Conservation (phyloP, 352 stramenopile genomes). For the Phytophthora kernoviae region DNA sequence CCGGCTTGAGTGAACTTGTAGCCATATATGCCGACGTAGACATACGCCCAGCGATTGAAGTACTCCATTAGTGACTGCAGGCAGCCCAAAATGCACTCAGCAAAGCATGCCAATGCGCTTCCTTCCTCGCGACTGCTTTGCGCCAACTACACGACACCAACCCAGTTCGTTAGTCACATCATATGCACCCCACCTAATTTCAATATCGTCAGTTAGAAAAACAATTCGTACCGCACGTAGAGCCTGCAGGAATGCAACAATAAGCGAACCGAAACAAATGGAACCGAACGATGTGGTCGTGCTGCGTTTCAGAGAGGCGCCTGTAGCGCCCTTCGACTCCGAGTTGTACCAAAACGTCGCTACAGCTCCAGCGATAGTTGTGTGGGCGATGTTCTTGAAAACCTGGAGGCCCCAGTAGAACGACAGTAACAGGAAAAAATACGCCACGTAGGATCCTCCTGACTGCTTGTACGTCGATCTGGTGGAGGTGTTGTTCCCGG, state of each 20-base stretch:
- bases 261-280: slow-evolving; percentile 95
- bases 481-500: slow-evolving; percentile 14
- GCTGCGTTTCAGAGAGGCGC: slow-evolving; percentile 79
- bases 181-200: too few relatives aligned
- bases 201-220: not conserved
- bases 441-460: slow-evolving; percentile 41
- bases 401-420: slow-evolving; percentile 95
- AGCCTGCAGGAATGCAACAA: slow-evolving; percentile 94
- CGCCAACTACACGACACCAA: slow-evolving; percentile 46
- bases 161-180: not conserved
- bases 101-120: slow-evolving; percentile 74
- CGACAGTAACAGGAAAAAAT: slow-evolving; percentile 74
- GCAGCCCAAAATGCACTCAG: slow-evolving; percentile 83
- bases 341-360: slow-evolving; percentile 96
- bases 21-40: slow-evolving; percentile 94
- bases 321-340: slow-evolving; percentile 86
- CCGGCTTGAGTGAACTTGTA: slow-evolving; percentile 94
- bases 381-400: slow-evolving; percentile 94
- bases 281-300: slow-evolving; percentile 94
- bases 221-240: slow-evolving; percentile 61
- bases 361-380: slow-evolving; percentile 91
- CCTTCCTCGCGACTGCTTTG: slow-evolving; percentile 75
- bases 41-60: slow-evolving; percentile 94
- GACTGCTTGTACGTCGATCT: slow-evolving; percentile 44
- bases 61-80: slow-evolving; percentile 90